Conservation (phyloP, 345 rosid species). For the Bretschneidera sinensis region DNA sequence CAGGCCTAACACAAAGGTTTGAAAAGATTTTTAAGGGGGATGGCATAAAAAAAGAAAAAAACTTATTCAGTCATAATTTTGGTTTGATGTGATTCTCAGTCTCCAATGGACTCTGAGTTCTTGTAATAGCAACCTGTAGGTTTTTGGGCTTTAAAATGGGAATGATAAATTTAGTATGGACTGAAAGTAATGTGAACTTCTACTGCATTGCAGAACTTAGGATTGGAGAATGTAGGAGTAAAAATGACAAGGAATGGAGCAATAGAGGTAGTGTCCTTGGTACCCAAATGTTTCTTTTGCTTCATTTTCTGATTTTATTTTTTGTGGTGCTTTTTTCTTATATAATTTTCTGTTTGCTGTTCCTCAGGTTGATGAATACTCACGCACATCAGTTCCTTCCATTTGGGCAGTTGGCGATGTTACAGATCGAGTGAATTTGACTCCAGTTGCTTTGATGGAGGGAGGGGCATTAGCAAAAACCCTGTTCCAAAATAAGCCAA, state of each 20-base stretch:
- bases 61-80: no score
- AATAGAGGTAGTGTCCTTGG: slow-evolving; percentile 54
- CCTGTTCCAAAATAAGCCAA: slow-evolving; percentile 65
- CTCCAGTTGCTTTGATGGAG: slow-evolving; percentile 99
- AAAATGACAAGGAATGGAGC: slow-evolving; percentile 78
- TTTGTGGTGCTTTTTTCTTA: slow-evolving; percentile 5
- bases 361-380: slow-evolving; percentile 85
- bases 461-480: slow-evolving; percentile 96
- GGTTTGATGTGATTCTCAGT: neutral
- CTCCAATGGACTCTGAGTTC: no score
- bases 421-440: slow-evolving; percentile 87
- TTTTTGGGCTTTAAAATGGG: neutral
- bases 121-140: no score
- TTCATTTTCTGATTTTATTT: slow-evolving; percentile 3
- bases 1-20: slow-evolving; percentile 84
- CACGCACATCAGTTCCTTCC: slow-evolving; percentile 75
- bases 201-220: slow-evolving; percentile 67
- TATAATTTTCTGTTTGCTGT: slow-evolving; percentile 16
- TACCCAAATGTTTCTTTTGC: slow-evolving; percentile 7
- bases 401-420: slow-evolving; percentile 99
- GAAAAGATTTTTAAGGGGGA: neutral
- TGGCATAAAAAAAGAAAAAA: no score
- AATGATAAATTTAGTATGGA: slow-evolving; percentile 1
- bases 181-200: slow-evolving; percentile 16
- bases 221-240: slow-evolving; percentile 74